Conservation (phyloP, 345 rosid species). For the Bruguiera sexangula region DNA sequence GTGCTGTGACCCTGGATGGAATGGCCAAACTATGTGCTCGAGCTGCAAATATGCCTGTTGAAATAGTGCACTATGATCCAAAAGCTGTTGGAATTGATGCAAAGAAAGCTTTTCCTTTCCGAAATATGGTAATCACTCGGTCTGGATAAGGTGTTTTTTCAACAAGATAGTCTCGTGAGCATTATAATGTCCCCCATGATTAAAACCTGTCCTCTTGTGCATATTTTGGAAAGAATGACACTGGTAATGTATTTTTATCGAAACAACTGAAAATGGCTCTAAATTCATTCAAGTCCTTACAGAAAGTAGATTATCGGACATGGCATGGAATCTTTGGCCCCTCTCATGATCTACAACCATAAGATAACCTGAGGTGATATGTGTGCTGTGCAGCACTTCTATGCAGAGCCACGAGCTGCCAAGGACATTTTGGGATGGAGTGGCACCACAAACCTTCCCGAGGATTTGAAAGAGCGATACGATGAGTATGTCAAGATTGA, state of each 20-base stretch:
- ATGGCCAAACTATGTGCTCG: constrained; percentile 91
- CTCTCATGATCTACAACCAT: not conserved
- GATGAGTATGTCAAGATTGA: constrained; percentile 77
- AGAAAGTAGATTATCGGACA: too few species aligned
- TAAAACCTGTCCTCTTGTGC: not conserved
- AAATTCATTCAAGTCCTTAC: too few species aligned
- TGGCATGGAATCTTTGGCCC: too few species aligned
- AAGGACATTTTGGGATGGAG: constrained; percentile 80
- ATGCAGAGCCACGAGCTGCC: constrained; percentile 93
- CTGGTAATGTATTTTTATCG: not conserved
- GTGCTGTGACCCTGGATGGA: constrained; percentile 89
- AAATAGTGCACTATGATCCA: constrained; percentile 90
- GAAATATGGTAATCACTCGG: constrained; percentile 59
- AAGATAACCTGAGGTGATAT: not conserved
- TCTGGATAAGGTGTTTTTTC: not conserved
- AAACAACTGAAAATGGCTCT: too few species aligned
- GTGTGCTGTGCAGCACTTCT: constrained; percentile 68
- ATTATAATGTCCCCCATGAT: not conserved
- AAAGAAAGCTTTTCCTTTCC: constrained; percentile 91
- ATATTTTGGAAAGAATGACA: not conserved
- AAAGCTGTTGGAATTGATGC: constrained; percentile 75
- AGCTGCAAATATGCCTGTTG: constrained; percentile 68
- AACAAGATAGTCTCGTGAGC: not conserved
- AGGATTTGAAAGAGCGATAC: constrained; percentile 78
- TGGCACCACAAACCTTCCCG: constrained; percentile 61